Percentiles rank a stretch among this genome's conserved stretches.
Conservation (phyloP, 2,329 filamentous ascomycete genomes). For the Dothideomycetes sp. region DNA sequence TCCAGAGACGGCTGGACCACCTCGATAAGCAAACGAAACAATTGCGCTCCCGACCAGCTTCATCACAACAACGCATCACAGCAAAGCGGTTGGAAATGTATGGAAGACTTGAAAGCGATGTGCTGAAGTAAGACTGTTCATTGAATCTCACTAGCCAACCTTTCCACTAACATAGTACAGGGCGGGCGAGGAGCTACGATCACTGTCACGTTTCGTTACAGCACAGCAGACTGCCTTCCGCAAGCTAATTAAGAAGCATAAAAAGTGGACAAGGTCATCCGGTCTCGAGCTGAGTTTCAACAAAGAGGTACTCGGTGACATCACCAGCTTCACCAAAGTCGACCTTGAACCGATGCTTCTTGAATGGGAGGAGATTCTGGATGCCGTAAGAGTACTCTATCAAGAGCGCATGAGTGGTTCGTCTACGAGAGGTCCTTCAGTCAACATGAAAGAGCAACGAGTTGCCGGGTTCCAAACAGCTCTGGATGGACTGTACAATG, state of each 20-base stretch:
- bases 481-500: constrained; percentile 5
- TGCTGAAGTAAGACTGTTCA: constrained; percentile 26
- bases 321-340: constrained; percentile 60
- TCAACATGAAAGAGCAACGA: constrained; percentile 11
- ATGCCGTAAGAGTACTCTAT: constrained; percentile 33
- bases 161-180: constrained; percentile 18
- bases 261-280: constrained; percentile 73
- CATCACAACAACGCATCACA: constrained; percentile 23
- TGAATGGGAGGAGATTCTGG: constrained; percentile 36
- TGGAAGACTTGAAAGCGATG: constrained; percentile 38
- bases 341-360: constrained; percentile 46
- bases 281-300: constrained; percentile 55
- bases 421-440: not conserved
- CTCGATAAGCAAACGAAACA: constrained; percentile 6
- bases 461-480: constrained; percentile 4
- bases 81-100: constrained; percentile 38
- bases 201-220: constrained; percentile 59
- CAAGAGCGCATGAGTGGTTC: constrained; percentile 15
- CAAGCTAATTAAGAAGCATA: constrained; percentile 79
- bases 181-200: constrained; percentile 61
- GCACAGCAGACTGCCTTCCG: constrained; percentile 67
- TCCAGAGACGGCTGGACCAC: constrained; percentile 48
- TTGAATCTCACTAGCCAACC: no score
- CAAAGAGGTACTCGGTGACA: constrained; percentile 51
- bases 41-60: constrained; percentile 3